Conservation (phyloP, 2,329 filamentous ascomycete species). For the Colletotrichum sp. region DNA sequence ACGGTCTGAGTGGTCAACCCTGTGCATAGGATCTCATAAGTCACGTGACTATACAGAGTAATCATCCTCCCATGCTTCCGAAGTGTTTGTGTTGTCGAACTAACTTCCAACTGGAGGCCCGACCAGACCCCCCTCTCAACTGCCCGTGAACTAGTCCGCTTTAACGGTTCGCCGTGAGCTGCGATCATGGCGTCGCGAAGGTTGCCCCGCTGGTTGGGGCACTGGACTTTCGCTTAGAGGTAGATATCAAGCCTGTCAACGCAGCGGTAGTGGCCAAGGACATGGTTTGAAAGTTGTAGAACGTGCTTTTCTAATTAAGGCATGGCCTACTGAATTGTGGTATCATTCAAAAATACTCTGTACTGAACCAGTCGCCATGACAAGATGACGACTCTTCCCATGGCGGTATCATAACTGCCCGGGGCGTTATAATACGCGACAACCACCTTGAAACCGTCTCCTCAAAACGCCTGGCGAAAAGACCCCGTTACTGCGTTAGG, state of each 20-base stretch:
- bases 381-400: constrained; percentile 12
- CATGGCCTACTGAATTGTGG: constrained; percentile 6
- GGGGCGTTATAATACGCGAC: constrained; percentile 10
- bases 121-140: constrained; percentile 11
- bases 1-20: neutral
- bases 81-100: neutral
- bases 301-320: constrained; percentile 4
- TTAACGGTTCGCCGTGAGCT: neutral
- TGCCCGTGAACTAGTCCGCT: constrained; percentile 10
- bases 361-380: constrained; percentile 16
- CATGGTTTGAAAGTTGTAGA: neutral
- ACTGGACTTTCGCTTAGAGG: neutral
- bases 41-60: neutral
- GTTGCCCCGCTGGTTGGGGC: neutral
- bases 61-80: neutral
- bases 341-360: constrained; percentile 17
- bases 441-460: neutral
- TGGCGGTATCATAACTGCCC: neutral
- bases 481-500: constrained; percentile 15
- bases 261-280: neutral
- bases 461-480: constrained; percentile 9
- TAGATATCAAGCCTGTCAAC: neutral
- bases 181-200: constrained; percentile 5
- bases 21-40: neutral
- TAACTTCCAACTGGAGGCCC: constrained; percentile 11